phyloP scores from a whole-genome alignment of 108 stramenopile genomes.

The Cyclostephanos tholiformis region DNA sequence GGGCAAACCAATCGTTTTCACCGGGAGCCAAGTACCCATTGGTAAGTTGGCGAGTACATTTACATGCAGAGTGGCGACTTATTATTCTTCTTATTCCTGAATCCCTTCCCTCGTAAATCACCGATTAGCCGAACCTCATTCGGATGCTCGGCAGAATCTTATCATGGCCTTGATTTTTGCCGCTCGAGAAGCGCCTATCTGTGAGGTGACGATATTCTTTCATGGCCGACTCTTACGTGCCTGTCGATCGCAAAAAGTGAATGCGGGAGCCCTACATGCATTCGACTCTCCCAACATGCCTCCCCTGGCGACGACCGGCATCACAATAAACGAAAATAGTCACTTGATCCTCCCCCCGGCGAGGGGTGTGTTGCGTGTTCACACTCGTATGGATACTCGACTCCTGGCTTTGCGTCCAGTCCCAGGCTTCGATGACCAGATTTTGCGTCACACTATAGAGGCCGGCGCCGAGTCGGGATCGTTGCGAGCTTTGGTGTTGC shows the following conservation, averaged over 20 bases:
- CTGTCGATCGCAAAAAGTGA: constrained; percentile 87
- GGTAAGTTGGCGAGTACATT: constrained; percentile 50
- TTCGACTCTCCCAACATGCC: constrained; percentile 96
- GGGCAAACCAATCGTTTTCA: constrained; percentile 95
- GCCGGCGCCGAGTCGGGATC: constrained; percentile 47
- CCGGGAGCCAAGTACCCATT: constrained; percentile 92
- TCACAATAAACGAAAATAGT: constrained; percentile 77
- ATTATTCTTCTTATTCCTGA: not conserved
- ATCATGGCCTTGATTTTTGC: constrained; percentile 96
- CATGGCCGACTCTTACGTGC: constrained; percentile 89
- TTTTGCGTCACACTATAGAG: constrained; percentile 45
- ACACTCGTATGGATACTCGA: constrained; percentile 88
- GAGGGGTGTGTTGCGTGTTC: constrained; percentile 79
- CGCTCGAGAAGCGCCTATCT: constrained; percentile 62
- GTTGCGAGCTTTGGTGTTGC: constrained; percentile 85
- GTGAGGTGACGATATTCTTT: constrained; percentile 96
- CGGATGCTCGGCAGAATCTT: constrained; percentile 95
- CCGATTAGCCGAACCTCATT: constrained; percentile 86
- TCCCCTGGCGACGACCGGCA: constrained; percentile 90
- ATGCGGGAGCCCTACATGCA: constrained; percentile 84
- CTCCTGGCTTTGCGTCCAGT: constrained; percentile 85
- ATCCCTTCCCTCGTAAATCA: not conserved
- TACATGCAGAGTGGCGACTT: constrained; percentile 79
- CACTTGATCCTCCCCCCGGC: constrained; percentile 80
- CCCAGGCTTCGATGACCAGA: constrained; percentile 94